Base-by-base conservation (phyloP, 768 basidiomycete species). In the Hydnomerulius pinastri region DNA sequence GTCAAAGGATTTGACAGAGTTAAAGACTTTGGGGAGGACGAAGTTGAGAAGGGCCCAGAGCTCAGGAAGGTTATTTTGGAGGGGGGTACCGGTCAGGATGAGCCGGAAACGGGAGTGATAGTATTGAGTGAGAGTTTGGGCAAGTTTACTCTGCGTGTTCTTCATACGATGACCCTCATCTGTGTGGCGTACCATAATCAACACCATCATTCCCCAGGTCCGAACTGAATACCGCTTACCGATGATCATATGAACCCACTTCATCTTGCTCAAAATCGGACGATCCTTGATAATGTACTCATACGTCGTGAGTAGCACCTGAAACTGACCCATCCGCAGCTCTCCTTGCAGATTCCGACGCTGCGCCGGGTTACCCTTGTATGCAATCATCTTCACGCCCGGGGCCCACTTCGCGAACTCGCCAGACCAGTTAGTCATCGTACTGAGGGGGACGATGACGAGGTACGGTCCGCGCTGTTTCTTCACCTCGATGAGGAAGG, bases 361-460 rank as follows among this genome's bases (percentile, higher is more conserved):
- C 54, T 90, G 88, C 11, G 78, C 68, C 2, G 94, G 95, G 50
- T 93, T 92, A 45, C 95, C 95, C 63, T 97, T 98, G 77, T 96
- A 94, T 27, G 94, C 81, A 36, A 97, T 75, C 44, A 77, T 78
- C 62, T 79, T 83, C 43, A 98, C 86, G 10, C 76, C 68, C 0
- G 95, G 95, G 4, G 94, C 94, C 94, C 95, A 97, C 67, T 93
- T 93, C n/a, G 89, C 86, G 62, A 98, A 97, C 73, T 97, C 94
- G 52, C 92, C 87, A 1, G 90, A 84, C 94, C 94, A 97, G 66
- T 97, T 97, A 46, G 94, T 96, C 83, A 98, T 88, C 6, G 95
- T 98, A 12, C 93, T 95, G 13, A 98, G 78, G 3, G 94, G 94
- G 23, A 98, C 94, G 58, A 98, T 90, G 62, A 98, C 92, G 20